Evolutionary conservation across 78 protist genomes (phyloP).

Genomic region (Bigelowiella natans): DNA sequence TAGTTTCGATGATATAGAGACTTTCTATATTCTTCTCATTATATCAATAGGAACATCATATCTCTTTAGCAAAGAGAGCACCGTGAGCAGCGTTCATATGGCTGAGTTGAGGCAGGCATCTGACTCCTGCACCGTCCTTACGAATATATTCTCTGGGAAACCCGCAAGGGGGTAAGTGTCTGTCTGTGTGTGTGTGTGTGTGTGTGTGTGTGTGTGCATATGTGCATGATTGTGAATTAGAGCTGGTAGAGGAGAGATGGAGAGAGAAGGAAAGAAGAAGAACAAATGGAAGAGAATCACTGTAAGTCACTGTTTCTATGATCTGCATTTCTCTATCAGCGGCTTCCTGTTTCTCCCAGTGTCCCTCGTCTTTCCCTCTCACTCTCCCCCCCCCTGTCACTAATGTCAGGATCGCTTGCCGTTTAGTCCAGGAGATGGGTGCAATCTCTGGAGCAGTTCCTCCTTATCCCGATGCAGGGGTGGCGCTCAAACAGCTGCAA

Average conservation of each 20-base stretch:
- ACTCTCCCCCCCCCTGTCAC: no score
- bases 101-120: not conserved
- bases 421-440: not conserved
- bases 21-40: no score
- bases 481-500: not conserved
- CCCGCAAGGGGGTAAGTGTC: not conserved
- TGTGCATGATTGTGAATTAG: no score
- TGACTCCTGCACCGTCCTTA: not conserved
- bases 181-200: not conserved
- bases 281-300: no score
- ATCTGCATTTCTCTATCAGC: no score
- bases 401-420: not conserved
- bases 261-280: no score
- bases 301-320: no score
- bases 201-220: not conserved
- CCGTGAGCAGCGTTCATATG: not conserved
- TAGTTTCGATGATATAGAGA: no score
- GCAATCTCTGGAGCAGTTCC: not conserved
- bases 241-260: no score
- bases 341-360: no score
- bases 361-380: no score
- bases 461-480: not conserved
- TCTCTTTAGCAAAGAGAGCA: not conserved
- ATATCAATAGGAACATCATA: not conserved
- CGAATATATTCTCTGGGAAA: not conserved